A percentile compares a stretch with the other conserved stretches of the same genome.
phyloP scores from a whole-genome alignment of 106 monocot genomes.

The Gastrodia elata region DNA sequence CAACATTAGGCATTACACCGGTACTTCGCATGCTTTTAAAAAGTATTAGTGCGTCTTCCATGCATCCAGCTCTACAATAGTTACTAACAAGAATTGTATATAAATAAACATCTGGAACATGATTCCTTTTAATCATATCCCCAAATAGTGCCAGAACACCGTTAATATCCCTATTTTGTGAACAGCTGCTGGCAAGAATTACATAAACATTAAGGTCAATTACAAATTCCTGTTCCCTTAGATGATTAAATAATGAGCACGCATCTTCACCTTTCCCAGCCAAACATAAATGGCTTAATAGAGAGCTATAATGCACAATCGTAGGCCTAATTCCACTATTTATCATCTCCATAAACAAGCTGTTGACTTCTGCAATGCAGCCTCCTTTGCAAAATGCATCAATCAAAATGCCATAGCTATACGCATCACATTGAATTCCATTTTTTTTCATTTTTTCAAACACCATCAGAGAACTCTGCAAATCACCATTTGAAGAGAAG shows the following conservation, averaged over 20 bases:
- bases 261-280: slow-evolving; percentile 6
- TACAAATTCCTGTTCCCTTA: not conserved
- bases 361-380: not conserved
- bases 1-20: slow-evolving; percentile 14
- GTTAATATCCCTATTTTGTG: slow-evolving; percentile 4
- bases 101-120: slow-evolving; percentile 8
- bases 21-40: slow-evolving; percentile 3
- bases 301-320: slow-evolving; percentile 8
- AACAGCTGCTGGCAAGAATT: slow-evolving; percentile 12
- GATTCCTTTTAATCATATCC: slow-evolving; percentile 7
- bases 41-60: not conserved
- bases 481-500: slow-evolving; percentile 4
- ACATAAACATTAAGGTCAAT: slow-evolving; percentile 11
- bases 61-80: slow-evolving; percentile 3
- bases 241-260: not conserved
- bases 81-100: slow-evolving; percentile 6
- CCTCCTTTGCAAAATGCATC: slow-evolving; percentile 10
- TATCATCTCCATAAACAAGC: slow-evolving; percentile 14
- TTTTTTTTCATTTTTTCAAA: slow-evolving; percentile 14
- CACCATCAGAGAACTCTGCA: slow-evolving; percentile 6
- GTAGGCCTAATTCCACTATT: slow-evolving; percentile 6
- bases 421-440: slow-evolving; percentile 7
- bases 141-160: slow-evolving; percentile 3
- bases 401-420: slow-evolving; percentile 15
- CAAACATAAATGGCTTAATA: slow-evolving; percentile 9